Base-by-base conservation (phyloP, 345 rosid species). In the Sisymbrium irio region DNA sequence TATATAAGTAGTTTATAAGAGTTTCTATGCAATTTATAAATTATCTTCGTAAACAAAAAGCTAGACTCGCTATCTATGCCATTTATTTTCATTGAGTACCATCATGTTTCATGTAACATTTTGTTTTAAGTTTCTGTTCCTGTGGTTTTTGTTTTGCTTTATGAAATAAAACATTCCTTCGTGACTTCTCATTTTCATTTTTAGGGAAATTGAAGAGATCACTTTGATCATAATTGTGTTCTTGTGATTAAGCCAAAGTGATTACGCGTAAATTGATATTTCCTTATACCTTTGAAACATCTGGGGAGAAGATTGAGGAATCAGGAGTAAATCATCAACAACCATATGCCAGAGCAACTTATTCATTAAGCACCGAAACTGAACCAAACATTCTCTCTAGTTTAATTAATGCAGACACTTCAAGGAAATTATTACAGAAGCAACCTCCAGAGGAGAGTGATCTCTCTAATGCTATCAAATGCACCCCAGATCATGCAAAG, bases 401-500 rank as follows among this genome's bases (percentile, higher is more conserved):
- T 50, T 57, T 53, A 40, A 28, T 50, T 9, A 49, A 10, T 6
- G 80, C 36, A 10, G 54, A 54, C 59, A 66, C 19, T 37, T 71
- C 64, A 49, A 72, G 66, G 37, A 19, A 32, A 64, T 45, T 78
- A 71, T 30, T 74, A 12, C 17, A 65, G 46, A 64, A 45, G 45
- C 62, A 75, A 57, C 81, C 75, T 40, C 44, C 45, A 62, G 25
- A 1, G 37, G 73, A 40, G 14, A 40, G 47, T 22, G 77, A 82
- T 62, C 50, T 79, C 66, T 63, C 39, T 55, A 53, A 56, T 60
- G 65, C 73, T 44, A 71, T 85, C 12, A 62, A 46, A 49, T 51
- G 60, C 63, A 74, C 79, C 59, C 45, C 78, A 15, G 80, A 84
- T 39, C 86, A 84, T 17, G 86, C 81, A 66, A 78, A 59, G 60